Conservation (phyloP, 805 yeast species). For the Kodamaea sagamina region DNA sequence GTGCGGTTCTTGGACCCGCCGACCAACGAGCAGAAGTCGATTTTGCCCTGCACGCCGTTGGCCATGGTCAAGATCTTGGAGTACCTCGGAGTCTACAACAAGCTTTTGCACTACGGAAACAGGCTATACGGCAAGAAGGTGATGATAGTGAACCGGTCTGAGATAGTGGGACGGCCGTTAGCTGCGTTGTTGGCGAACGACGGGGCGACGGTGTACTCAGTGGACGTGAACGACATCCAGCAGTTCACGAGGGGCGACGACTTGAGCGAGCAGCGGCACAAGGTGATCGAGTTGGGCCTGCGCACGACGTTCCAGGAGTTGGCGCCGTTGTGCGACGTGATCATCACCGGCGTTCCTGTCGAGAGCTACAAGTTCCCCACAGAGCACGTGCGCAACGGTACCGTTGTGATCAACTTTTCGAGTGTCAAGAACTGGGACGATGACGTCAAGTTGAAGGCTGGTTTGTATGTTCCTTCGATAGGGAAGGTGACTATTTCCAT, state of each 20-base stretch:
- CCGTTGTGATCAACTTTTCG: constrained; percentile 87
- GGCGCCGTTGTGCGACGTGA: constrained; percentile 79
- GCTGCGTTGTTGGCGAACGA: constrained; percentile 96
- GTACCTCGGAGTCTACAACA: constrained; percentile 83
- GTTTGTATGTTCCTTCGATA: constrained; percentile 90
- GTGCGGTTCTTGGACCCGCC: constrained; percentile 77
- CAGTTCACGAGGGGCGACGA: constrained; percentile 94
- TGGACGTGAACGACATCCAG: constrained; percentile 84
- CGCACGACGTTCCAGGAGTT: constrained; percentile 59
- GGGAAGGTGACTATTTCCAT: constrained; percentile 97
- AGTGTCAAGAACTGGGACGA: constrained; percentile 86
- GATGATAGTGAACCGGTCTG: constrained; percentile 89
- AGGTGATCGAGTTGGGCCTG: constrained; percentile 60
- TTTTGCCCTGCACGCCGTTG: constrained; percentile 94
- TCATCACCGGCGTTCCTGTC: constrained; percentile 94
- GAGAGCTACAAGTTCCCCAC: constrained; percentile 83
- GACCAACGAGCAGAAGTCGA: constrained; percentile 69
- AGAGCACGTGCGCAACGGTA: constrained; percentile 77
- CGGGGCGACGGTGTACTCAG: constrained; percentile 95
- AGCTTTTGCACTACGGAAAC: constrained; percentile 82
- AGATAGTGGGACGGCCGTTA: constrained; percentile 95
- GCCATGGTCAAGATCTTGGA: constrained; percentile 94
- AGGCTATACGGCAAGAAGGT: constrained; percentile 90
- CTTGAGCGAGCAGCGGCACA: constrained; percentile 75
- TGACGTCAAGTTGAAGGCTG: constrained; percentile 79